Percentiles rank a stretch among this genome's conserved stretches.
These are phyloP conservation scores for Ehretia macrophylla DNA, from an alignment of 257 asterid species.

Conservation along the genomic window DNA sequence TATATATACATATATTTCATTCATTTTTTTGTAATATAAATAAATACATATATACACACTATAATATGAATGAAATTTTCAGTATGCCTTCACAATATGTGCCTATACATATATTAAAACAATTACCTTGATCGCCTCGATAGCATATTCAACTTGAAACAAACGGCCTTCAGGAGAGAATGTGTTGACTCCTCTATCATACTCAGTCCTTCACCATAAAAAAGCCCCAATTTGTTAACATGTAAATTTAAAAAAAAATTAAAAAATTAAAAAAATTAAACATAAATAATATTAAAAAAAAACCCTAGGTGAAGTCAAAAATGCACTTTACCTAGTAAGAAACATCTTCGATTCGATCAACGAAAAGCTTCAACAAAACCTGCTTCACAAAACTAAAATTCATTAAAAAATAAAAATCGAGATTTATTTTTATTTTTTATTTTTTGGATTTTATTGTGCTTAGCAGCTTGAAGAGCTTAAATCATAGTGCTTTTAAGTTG, in stretches of 20 bases:
- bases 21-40: background rate
- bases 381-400: slow-evolving; percentile 26
- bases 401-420: background rate
- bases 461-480: background rate
- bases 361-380: slow-evolving; percentile 11
- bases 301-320: slow-evolving; percentile 17
- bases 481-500: background rate
- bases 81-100: background rate
- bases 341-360: slow-evolving; percentile 46
- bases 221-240: background rate
- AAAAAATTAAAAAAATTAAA: background rate
- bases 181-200: slow-evolving; percentile 92
- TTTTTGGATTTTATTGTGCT: background rate
- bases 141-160: slow-evolving; percentile 90
- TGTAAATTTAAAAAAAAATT: background rate
- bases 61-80: no score
- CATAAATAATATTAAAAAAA: slow-evolving; percentile 4
- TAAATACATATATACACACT: background rate
- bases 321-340: slow-evolving; percentile 56
- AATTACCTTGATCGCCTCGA: slow-evolving; percentile 82
- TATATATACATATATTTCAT: no score
- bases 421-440: background rate
- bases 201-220: slow-evolving; percentile 60
- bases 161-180: slow-evolving; percentile 94
- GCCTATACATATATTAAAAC: background rate